Base-by-base conservation (phyloP, 2,329 filamentous ascomycete genomes). In the Periconia sp. region DNA sequence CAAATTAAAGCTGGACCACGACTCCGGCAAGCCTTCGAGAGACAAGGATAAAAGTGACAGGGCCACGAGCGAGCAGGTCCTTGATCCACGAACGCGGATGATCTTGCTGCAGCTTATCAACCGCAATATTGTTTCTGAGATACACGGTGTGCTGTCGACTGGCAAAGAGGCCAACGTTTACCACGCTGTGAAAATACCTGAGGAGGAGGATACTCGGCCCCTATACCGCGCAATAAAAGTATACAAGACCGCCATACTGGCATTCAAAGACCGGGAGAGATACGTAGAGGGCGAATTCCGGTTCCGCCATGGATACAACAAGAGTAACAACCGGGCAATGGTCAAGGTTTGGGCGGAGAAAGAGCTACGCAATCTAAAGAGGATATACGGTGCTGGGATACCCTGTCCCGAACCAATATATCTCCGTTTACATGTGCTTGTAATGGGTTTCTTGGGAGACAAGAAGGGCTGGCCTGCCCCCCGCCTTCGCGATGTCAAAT, bases 151-250 rank as follows among this genome's bases (percentile, higher is more conserved):
- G 66, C 82, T 99, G 57, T 96, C 90, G 48, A 99, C 94, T 0
- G 94, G 94, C 42, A 99, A 99, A 70, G 94, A 99, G 72, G 94
- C 94, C 47, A 99, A 99, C 68, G 94, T 99, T 18, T 99, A 99
- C 73, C 90, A 95, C 52, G 91, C 92, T 13, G 80, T 95, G 9
- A 81, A 84, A 3, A 76, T 83, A 36, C 74, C 77, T 1, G 76
- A 79, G 2, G 79, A 81, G 8, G 53, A 54, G 10, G 73, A 56
- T 6, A 46, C 54, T 3, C 34, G 51, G 15, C 74, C 82, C 1
- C 73, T 85, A 1, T 89, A 96, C 62, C 84, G 90, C 35, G 94
- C 94, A 10, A 91, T 97, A 78, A 99, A 99, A 75, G 89, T 99
- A 36, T 99, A 99, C 83, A 99, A 99, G 80, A 99, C 94, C 6